Percentiles rank a stretch among this genome's conserved stretches.
phyloP scores from a whole-genome alignment of 371 early-diverging fungal genomes.

The Mortierella sp. region DNA sequence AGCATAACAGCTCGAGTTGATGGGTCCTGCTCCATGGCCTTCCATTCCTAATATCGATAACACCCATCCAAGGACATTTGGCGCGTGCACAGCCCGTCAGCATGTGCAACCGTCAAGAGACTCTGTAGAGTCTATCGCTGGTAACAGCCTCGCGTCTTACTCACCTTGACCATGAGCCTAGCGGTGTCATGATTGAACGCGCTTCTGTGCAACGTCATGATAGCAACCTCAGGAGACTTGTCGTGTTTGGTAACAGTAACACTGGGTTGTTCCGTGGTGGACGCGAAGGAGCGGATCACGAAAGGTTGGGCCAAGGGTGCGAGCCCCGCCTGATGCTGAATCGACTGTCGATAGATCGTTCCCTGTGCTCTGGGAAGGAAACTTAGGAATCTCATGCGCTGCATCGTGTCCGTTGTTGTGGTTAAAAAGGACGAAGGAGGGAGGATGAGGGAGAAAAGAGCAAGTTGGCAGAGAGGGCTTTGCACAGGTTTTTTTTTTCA shows the following conservation, averaged over 20 bases:
- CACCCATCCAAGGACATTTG: no score
- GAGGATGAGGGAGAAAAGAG: not conserved
- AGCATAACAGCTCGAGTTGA: slow-evolving; percentile 38
- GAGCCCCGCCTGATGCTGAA: slow-evolving; percentile 11
- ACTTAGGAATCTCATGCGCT: slow-evolving; percentile 12
- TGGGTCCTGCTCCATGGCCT: slow-evolving; percentile 45
- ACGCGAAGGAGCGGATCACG: slow-evolving; percentile 20
- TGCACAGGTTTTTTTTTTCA: not conserved
- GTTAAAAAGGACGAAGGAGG: not conserved
- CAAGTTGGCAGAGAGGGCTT: not conserved
- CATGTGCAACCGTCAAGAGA: not conserved
- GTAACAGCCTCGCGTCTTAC: no score
- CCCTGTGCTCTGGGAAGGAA: slow-evolving; percentile 16
- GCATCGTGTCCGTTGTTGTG: slow-evolving; percentile 15
- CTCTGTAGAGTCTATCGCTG: not conserved
- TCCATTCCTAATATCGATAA: slow-evolving; percentile 35
- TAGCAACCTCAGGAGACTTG: slow-evolving; percentile 29
- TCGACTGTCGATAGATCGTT: slow-evolving; percentile 1
- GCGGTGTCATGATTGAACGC: slow-evolving; percentile 50
- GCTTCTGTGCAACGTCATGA: slow-evolving; percentile 44
- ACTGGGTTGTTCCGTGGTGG: slow-evolving; percentile 5
- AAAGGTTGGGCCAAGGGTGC: slow-evolving; percentile 4
- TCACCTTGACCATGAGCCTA: slow-evolving; percentile 34
- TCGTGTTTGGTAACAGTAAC: slow-evolving; percentile 32
- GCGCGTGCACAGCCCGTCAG: not conserved